Evolutionary conservation across 768 basidiomycete genomes (phyloP), one percentile per base, ranked within the genome.

Genomic region (Macrocybe gigantea): DNA sequence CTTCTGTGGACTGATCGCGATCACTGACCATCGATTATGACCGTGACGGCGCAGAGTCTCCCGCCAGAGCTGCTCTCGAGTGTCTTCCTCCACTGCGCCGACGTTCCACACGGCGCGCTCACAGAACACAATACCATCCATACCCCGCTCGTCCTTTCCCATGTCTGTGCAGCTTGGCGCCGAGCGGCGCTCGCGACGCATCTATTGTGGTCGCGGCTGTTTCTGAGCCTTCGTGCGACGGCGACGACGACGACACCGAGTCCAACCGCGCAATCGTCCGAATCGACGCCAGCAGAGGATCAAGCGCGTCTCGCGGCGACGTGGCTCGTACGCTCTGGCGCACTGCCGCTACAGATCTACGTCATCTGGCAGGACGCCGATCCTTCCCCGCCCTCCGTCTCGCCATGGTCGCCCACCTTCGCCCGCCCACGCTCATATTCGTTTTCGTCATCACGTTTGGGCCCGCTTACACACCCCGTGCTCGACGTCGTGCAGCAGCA

Each of bases 11-110:
- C 4, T 22, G 22, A 22, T 22, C 22, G 22, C 22, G 22, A 22
- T 22, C 22, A 22, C 22, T 22, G 22, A 22, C 22, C 22, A 22
- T 22, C 22, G 22, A 22, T 22, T 22, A 22, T 22, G 22, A 22
- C 22, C 22, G 22, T 22, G 22, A 22, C 22, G 22, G 22, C 22
- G 22, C 22, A 22, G 22, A 22, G 22, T 9, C 47, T 72, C 38
- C 71, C 71, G 29, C 60, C 63, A 44, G 71, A 72, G 57, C 60
- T 71, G 22, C 53, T 72, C 15, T 72, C 71, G 15, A 66, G 69
- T 51, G 69, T 72, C 48, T 72, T 72, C 51, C 59, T 71, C n/a
- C 61, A 67, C 36, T 67, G 66, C 53, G 22, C 22, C 22, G 22
- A 22, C 22, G 22, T 22, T 22, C 51, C 54, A 48, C 50, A 55